These are phyloP conservation scores for Fraxinus sp. DNA, from an alignment of 305 asterid genomes.

Conservation along the genomic window DNA sequence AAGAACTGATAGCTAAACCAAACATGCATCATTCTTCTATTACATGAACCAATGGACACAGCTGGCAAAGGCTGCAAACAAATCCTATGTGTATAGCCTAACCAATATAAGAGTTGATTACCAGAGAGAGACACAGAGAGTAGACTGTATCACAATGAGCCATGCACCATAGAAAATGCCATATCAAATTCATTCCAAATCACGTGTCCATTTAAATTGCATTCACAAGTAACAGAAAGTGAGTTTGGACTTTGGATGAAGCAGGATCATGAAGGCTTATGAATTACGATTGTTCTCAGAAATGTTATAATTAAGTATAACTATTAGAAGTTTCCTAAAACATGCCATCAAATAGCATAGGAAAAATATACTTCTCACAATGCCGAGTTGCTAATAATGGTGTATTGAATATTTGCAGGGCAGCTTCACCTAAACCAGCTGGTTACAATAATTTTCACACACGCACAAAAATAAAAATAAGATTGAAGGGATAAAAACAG, in stretches of 20 bases:
- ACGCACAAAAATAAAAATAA: not conserved
- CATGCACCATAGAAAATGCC: not conserved
- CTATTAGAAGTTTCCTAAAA: not conserved
- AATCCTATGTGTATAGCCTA: not conserved
- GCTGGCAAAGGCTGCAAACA: not conserved
- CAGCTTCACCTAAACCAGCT: not conserved
- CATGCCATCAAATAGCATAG: not conserved
- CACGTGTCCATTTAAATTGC: not conserved
- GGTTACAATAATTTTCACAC: not conserved
- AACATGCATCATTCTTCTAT: not conserved
- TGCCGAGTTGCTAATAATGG: not conserved
- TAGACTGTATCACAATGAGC: not conserved
- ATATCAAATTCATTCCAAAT: not conserved
- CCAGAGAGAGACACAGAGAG: not conserved
- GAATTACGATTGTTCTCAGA: not conserved
- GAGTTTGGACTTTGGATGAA: not conserved
- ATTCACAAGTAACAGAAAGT: not conserved
- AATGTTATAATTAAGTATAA: not conserved
- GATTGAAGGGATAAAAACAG: not conserved
- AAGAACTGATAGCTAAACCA: not conserved
- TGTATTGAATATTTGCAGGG: not conserved
- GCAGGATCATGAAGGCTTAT: not conserved
- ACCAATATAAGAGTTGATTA: not conserved
- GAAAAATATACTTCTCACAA: not conserved
- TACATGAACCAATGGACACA: not conserved